A percentile compares a stretch with the other conserved stretches of the same genome.
phyloP scores from a whole-genome alignment of 2,329 filamentous ascomycete species.

The Fusarium chaquense region DNA sequence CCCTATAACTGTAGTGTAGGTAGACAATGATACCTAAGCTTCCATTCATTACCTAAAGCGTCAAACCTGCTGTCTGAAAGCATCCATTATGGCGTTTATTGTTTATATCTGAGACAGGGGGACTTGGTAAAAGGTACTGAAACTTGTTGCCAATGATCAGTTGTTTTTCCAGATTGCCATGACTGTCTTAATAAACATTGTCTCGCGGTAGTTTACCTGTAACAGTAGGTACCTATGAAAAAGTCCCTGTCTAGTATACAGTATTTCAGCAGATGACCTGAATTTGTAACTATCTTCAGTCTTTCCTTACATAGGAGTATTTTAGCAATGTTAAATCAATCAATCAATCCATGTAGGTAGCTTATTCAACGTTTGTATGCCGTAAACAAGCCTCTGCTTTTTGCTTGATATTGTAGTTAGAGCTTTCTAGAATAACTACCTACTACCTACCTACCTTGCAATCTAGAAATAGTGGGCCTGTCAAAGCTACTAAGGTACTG shows the following conservation, averaged over 20 bases:
- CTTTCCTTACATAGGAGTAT: not conserved
- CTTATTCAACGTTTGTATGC: not conserved
- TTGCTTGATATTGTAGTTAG: not conserved
- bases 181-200: constrained; percentile 24
- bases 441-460: not conserved
- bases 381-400: not conserved
- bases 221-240: too few species aligned
- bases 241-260: not conserved
- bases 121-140: not conserved
- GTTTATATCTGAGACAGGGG: constrained; percentile 18
- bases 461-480: constrained; percentile 36
- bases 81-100: constrained; percentile 3
- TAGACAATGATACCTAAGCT: not conserved
- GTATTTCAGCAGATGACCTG: not conserved
- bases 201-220: constrained; percentile 2
- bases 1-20: not conserved
- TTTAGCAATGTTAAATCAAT: not conserved
- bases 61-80: constrained; percentile 18
- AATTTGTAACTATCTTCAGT: not conserved
- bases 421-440: constrained; percentile 26
- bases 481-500: not conserved
- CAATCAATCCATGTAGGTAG: not conserved
- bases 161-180: constrained; percentile 1
- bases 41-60: constrained; percentile 31
- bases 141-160: not conserved